phyloP scores from a whole-genome alignment of 495 filamentous ascomycete genomes.

The Pyronema domesticum region DNA sequence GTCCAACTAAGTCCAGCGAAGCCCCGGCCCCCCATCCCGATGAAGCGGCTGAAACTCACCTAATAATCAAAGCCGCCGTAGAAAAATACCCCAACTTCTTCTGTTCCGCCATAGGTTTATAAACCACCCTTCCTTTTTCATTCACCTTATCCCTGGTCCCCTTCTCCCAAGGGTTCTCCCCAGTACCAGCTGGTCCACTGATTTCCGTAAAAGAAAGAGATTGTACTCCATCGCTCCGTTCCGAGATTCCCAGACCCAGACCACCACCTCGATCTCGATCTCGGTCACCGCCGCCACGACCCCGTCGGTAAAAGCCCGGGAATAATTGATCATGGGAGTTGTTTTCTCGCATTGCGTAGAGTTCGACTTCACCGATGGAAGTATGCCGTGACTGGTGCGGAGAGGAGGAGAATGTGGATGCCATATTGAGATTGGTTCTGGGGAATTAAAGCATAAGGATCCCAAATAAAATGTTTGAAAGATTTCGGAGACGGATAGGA shows the following conservation, averaged over 20 bases:
- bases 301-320: slow-evolving; percentile 8
- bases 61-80: slow-evolving; percentile 12
- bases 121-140: slow-evolving; percentile 10
- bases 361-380: slow-evolving; percentile 1
- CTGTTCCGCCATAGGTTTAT: slow-evolving; percentile 16
- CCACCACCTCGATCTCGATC: not conserved
- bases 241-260: not conserved
- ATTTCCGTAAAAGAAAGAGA: not conserved
- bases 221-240: not conserved
- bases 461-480: no score
- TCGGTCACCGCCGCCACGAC: not conserved
- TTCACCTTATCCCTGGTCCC: no score
- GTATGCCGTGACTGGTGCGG: no score
- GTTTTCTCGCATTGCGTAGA: not conserved
- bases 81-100: slow-evolving; percentile 14
- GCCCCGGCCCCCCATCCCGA: no score
- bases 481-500: no score
- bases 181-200: not conserved
- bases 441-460: no score
- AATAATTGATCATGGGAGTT: slow-evolving; percentile 6
- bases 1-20: no score
- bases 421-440: no score
- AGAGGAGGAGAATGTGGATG: no score
- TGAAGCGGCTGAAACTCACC: not conserved
- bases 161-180: not conserved